Base-by-base conservation (phyloP, 2,329 filamentous ascomycete genomes). In the Sporothrix schenckii region DNA sequence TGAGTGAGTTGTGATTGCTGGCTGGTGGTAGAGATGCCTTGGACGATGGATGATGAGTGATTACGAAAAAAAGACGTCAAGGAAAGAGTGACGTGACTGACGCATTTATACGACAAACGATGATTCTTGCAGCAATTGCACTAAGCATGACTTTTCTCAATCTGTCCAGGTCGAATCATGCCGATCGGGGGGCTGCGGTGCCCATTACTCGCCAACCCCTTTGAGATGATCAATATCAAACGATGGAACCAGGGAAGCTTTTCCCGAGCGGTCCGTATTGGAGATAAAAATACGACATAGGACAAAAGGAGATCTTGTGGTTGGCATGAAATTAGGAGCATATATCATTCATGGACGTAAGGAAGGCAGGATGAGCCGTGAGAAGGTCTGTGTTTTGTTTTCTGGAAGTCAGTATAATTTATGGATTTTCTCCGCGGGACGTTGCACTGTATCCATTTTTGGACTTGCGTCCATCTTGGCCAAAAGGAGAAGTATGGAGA, bases 261-360 rank as follows among this genome's bases (percentile, higher is more conserved):
- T 60, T 58, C 54, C 56, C 56, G 56, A 21, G 56, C 56, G 56
- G 56, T 41, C 56, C 56, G 56, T 41, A 13, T 60, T 41, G 30
- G 19, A 21, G 9, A 10, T 10, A 60, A 41, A 30, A 60, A 41
- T 13, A 21, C 30, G 34, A 14, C 30, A 60, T 13, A 21, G 56
- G 56, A 21, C 56, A 60, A 34, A 34, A 34, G 56, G 56, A 34
- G 34, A 4, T 9, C 9, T 19, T 16, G 19, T 19, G 34, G 9
- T n/a, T 34, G 30, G 56, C 39, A 39, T 19, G 34, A 21, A 41
- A 24, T 41, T 41, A 19, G 39, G 30, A 61, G 21, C 10, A 44
- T 4, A 24, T 19, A 50, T 44, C 34, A 24, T 44, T 34, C n/a
- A 61, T 61, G 56, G 39, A 24, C 19, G 39, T 61, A 44, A 44